Base-by-base conservation (phyloP, 495 filamentous ascomycete species). In the Trichoderma gamsii region DNA sequence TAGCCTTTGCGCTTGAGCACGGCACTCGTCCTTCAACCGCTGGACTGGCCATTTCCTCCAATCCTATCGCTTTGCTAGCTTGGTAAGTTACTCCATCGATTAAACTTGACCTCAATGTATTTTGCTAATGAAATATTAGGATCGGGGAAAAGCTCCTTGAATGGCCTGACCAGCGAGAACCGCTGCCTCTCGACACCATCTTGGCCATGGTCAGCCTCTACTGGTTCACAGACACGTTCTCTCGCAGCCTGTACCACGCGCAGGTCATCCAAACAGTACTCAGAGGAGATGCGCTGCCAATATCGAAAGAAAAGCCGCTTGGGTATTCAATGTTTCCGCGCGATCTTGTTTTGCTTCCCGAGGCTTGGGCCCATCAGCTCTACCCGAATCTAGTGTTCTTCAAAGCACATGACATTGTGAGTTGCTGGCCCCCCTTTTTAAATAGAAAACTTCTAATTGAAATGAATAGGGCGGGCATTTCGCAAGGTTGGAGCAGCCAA, bases 81-180 rank as follows among this genome's bases (percentile, higher is more conserved):
- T 92, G 89, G 88, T 88, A 75, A 72, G 80, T 72, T 44, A 46
- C 12, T 18, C 43, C 43, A 46, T 46, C 43, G 13, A 18, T 0
- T 0, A 18, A 46, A 46, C 4, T 27, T 8, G 15, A 25, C 1
- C 44, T 43, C 18, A 15, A 59, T 52, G 21, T 29, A 41, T 27
- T 63, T 32, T 67, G 41, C 63, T 70, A 64, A 66, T 38, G 69
- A 68, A 35, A 73, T 6, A 41, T 3, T 64, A 87, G 85, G 86
- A 76, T 89, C 64, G 88, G 86, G 25, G 89, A 91, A 74, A 91
- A 92, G 71, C 85, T 86, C 71, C 69, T 89, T 23, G 82, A 84
- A 56, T 90, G 88, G 89, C 78, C 79, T 6, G 87, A 90, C 68
- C 69, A 70, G 13, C 64, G 51, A 3, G 75, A 77, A 1, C 75